A percentile compares a stretch with the other conserved stretches of the same genome.
These are phyloP conservation scores for Plenodomus biglobosus DNA, from an alignment of 2,329 filamentous ascomycete genomes.

Conservation along the genomic window DNA sequence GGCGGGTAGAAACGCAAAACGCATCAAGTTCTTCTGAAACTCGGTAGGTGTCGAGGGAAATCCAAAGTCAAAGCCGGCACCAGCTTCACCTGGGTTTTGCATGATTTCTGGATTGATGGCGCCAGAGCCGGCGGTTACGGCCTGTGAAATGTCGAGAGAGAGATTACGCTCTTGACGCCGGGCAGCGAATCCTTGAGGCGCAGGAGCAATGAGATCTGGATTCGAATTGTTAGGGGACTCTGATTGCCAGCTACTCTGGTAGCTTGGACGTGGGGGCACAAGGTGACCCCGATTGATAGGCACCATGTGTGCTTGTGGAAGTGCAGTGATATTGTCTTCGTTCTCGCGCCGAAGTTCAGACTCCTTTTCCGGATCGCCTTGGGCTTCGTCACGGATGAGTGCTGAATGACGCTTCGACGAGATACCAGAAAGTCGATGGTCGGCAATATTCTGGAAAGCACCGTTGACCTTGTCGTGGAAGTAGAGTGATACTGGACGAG, in stretches of 20 bases:
- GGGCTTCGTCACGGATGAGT: slow-evolving; percentile 77
- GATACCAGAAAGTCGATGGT: slow-evolving; percentile 59
- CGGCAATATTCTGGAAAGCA: slow-evolving; percentile 82
- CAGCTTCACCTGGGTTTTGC: slow-evolving; percentile 16
- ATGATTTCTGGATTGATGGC: slow-evolving; percentile 50
- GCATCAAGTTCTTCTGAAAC: slow-evolving; percentile 86
- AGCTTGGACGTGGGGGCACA: slow-evolving; percentile 25
- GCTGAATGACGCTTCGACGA: slow-evolving; percentile 70
- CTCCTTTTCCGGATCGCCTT: slow-evolving; percentile 76
- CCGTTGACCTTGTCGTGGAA: slow-evolving; percentile 87
- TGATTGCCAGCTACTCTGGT: slow-evolving; percentile 19
- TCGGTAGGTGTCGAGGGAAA: slow-evolving; percentile 83
- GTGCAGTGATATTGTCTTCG: slow-evolving; percentile 79
- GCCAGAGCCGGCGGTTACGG: slow-evolving; percentile 34
- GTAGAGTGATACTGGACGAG: slow-evolving; percentile 67
- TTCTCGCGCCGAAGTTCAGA: slow-evolving; percentile 78
- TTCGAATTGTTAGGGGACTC: slow-evolving; percentile 26
- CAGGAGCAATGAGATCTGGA: slow-evolving; percentile 32
- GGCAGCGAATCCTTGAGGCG: slow-evolving; percentile 37
- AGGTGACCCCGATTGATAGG: slow-evolving; percentile 48
- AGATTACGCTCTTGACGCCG: slow-evolving; percentile 48
- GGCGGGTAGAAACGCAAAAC: slow-evolving; percentile 76
- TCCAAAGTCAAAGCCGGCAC: slow-evolving; percentile 56
- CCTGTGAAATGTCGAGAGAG: slow-evolving; percentile 48
- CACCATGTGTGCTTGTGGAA: slow-evolving; percentile 61